These are phyloP conservation scores for Citrus hindsii DNA, from an alignment of 345 rosid species.

Conservation along the genomic window DNA sequence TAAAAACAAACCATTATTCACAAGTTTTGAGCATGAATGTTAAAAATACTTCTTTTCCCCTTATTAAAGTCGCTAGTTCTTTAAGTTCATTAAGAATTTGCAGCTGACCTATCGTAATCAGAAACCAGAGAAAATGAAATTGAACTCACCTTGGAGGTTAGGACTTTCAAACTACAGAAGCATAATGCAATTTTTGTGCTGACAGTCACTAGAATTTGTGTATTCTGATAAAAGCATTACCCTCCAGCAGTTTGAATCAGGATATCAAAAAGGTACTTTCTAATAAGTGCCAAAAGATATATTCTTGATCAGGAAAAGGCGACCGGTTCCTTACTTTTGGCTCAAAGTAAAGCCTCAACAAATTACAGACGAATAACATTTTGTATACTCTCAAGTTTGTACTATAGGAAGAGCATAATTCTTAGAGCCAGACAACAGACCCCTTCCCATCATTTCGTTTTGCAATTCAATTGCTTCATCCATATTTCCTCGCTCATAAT, in stretches of 20 bases:
- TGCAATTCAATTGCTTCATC: slow-evolving; percentile 51
- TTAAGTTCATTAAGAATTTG: not conserved
- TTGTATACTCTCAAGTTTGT: slow-evolving; percentile 19
- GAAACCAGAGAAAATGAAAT: not conserved
- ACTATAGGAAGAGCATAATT: slow-evolving; percentile 25
- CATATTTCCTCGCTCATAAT: slow-evolving; percentile 46
- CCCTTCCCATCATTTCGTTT: slow-evolving; percentile 42
- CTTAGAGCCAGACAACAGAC: slow-evolving; percentile 26
- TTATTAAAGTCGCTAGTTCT: not conserved
- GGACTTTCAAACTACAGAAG: not conserved
- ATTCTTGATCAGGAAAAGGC: not conserved
- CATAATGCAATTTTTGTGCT: not conserved
- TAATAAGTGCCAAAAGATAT: not conserved
- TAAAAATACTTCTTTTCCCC: not conserved
- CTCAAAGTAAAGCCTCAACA: not conserved
- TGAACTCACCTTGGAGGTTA: not conserved
- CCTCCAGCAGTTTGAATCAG: slow-evolving; percentile 1
- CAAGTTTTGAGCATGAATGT: not conserved
- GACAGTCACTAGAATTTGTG: not conserved
- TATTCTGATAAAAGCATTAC: not conserved
- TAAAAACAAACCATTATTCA: not conserved
- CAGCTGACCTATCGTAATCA: not conserved
- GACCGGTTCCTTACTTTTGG: not conserved
- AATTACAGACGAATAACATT: not conserved
- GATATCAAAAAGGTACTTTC: not conserved